Base-by-base conservation (phyloP, 2,329 filamentous ascomycete species). In the Microdochium nivale region DNA sequence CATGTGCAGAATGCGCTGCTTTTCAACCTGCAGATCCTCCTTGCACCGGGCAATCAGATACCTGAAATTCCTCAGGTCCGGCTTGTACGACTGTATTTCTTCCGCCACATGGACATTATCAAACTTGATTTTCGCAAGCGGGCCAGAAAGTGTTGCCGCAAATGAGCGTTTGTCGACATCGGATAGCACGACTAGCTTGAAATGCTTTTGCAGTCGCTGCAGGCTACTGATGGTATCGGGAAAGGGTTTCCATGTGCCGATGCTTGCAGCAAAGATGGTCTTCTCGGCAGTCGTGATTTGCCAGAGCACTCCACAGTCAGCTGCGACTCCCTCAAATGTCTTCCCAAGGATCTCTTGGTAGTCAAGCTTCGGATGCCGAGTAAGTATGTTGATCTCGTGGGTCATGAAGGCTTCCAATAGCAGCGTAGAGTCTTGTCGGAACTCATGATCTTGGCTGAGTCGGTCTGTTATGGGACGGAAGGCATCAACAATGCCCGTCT, bases 51-150 rank as follows among this genome's bases (percentile, higher is more conserved):
- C 64, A 3, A 88, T 62, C 73, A 89, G 73, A 61, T 83, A 81
- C 52, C 80, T 73, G 53, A 90, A 90, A 56, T 89, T 88, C 49
- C 70, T 68, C 27, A 70, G 60, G 57, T 83, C 74, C 0, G 87
- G 87, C 67, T 90, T 90, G 62, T 89, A 90, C 14, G 74, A 78
- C 0, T 86, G 85, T 25, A 90, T 78, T 40, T 88, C 82, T 62
- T 89, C 73, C 0, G 86, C 87, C 0, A 84, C 88, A 60, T 85
- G 77, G 35, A 87, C 68, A 2, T 77, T 72, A 58, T 86, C 83
- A 59, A 88, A 76, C 1, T 70, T 58, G 24, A 77, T 69, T 1
- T 72, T 73, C 35, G 72, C 58, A 1, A 84, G 64, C 0, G 77
- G 73, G 0, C 76, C 72, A 1, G 67, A 61, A 14, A 74, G 70